Percentiles rank a stretch among this genome's conserved stretches.
Evolutionary conservation across 163 green algal species (phyloP).

Genomic region (Chlamydomonas reinhardtii): DNA sequence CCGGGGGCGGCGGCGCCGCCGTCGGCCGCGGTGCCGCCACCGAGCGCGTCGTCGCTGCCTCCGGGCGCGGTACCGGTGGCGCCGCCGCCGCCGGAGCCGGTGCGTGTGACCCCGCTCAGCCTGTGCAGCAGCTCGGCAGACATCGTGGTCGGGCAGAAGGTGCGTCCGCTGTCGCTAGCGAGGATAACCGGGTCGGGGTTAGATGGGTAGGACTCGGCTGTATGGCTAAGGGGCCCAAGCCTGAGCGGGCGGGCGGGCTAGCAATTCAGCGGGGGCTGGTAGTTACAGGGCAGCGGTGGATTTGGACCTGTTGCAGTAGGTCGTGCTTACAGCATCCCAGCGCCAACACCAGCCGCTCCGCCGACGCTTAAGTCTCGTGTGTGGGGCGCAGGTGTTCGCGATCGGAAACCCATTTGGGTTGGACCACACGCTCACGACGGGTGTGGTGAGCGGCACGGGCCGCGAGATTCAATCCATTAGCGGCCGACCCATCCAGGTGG

Average conservation of each 20-base stretch:
- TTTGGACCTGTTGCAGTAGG: too few relatives aligned
- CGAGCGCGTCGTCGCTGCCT: background rate
- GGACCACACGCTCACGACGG: conserved; percentile 95
- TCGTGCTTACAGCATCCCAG: too few relatives aligned
- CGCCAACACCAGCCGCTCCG: too few relatives aligned
- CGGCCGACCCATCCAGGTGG: conserved; percentile 84
- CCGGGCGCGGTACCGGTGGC: background rate
- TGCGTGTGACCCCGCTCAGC: conserved; percentile 33
- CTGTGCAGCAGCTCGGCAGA: conserved; percentile 53
- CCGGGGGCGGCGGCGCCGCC: background rate
- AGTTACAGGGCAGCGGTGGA: too few relatives aligned
- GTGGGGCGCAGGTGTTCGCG: conserved; percentile 76
- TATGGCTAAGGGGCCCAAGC: too few relatives aligned
- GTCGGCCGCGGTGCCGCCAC: background rate
- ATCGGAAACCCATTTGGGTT: conserved; percentile 97
- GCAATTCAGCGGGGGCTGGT: too few relatives aligned
- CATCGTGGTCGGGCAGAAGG: conserved; percentile 91
- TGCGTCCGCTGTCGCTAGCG: background rate
- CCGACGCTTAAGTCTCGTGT: too few relatives aligned
- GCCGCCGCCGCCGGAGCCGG: background rate
- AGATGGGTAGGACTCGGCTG: too few relatives aligned
- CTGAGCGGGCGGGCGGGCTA: too few relatives aligned
- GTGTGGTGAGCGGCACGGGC: conserved; percentile 90
- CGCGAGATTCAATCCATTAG: conserved; percentile 90
- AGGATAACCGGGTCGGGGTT: too few relatives aligned